Base-by-base conservation (phyloP, 108 stramenopile species). In the Craspedostauros australis region DNA sequence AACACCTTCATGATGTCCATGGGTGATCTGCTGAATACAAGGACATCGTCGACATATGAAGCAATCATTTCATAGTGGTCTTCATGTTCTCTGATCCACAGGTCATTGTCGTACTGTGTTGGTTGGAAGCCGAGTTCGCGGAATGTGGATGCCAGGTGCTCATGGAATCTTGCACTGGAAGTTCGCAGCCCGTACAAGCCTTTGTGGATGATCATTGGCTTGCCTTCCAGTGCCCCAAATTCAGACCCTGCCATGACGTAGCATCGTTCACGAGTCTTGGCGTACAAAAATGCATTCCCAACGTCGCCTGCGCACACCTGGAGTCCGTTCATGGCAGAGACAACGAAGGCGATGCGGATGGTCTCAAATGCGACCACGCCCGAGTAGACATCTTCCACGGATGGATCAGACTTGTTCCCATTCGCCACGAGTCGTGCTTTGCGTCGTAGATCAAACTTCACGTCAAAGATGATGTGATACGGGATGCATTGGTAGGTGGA, bases 301-400 rank as follows among this genome's bases (percentile, higher is more conserved):
- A 62, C 28, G 23, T 62, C 61, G 11, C 28, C 60, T 11, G 60
- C 55, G 34, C 30, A 50, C n/a, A 66, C 59, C 1, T 42, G 24
- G 36, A 77, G 30, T 11, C 49, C 44, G 24, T 59, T 72, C 19
- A 78, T 51, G 3, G 43, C 60, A 24, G 67, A 73, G 2, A 75
- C 19, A 1, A 65, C 19, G 11, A 79, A 34, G 30, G 62, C 70
- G 3, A 80, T 39, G 2, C 66, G 47, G 1, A 75, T 51, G 2
- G 61, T 58, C 11, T 70, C 62, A 16, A 59, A 16, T 1, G 36
- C 22, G 0, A 70, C 62, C 11, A 70, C 62, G 1, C 61, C 52
- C 0, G 60, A 56, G 14, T 57, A 57, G 0, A 57, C 42, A 45
- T 54, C 62, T 51, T 67, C 61, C 31, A 38, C 3, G 20, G 44